A percentile compares a stretch with the other conserved stretches of the same genome.
Conservation (phyloP, 192 early-diverging fungal species). For the Mortierella alpina region DNA sequence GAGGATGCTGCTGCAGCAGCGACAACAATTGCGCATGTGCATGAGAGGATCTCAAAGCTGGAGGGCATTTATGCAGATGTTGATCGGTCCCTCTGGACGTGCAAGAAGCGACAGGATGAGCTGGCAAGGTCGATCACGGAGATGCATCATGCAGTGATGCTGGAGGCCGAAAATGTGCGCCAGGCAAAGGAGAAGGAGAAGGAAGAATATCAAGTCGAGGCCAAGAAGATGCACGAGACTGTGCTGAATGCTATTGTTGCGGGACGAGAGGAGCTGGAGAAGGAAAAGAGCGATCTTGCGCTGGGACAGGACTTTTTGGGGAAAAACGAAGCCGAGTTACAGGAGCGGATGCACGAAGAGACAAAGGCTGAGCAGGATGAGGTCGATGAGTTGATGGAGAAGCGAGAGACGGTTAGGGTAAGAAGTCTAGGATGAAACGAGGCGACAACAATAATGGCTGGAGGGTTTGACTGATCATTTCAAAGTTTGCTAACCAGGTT, state of each 20-base stretch:
- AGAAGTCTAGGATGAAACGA: background rate
- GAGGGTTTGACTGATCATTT: background rate
- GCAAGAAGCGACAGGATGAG: constrained; percentile 41
- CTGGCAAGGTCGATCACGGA: constrained; percentile 17
- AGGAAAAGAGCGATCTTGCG: constrained; percentile 25
- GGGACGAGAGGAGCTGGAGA: constrained; percentile 20
- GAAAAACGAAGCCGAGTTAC: constrained; percentile 29
- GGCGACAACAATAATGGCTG: too few relatives aligned
- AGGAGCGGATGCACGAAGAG: constrained; percentile 34
- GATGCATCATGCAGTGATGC: constrained; percentile 19
- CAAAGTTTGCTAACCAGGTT: background rate
- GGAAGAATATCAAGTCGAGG: background rate
- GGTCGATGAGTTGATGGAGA: constrained; percentile 23
- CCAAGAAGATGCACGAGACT: background rate
- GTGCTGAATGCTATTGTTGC: constrained; percentile 10
- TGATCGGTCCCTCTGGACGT: constrained; percentile 29
- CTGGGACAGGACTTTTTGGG: constrained; percentile 24
- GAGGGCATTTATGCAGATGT: constrained; percentile 17
- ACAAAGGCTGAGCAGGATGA: constrained; percentile 37
- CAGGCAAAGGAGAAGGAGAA: constrained; percentile 12
- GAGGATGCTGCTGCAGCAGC: constrained; percentile 27
- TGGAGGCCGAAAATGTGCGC: constrained; percentile 27
- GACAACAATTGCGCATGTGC: constrained; percentile 6
- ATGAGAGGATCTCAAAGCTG: constrained; percentile 24
- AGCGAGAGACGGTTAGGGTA: constrained; percentile 20